phyloP scores from a whole-genome alignment of 441 rosid genomes.

The Metrosideros polymorpha region DNA sequence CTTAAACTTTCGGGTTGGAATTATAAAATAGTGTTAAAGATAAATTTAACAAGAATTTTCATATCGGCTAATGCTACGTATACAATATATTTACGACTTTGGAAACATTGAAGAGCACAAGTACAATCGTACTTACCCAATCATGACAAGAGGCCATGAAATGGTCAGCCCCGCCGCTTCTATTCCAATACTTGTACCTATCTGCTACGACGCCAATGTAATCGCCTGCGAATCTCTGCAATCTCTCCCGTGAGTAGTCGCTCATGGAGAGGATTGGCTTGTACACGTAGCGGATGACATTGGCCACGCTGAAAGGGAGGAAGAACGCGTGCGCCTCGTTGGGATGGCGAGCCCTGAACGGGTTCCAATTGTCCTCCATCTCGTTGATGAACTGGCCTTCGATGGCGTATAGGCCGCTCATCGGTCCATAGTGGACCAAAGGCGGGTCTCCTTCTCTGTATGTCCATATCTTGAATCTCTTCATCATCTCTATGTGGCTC shows the following conservation, averaged over 20 bases:
- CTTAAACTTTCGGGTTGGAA: too few species aligned
- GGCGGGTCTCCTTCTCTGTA: slow-evolving; percentile 55
- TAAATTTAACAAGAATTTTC: too few species aligned
- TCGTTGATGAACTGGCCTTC: slow-evolving; percentile 48
- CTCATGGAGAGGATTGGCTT: slow-evolving; percentile 10
- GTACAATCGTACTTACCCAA: slow-evolving; percentile 22
- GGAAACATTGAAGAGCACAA: not conserved
- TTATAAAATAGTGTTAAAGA: too few species aligned
- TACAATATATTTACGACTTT: not conserved
- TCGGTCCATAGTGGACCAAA: slow-evolving; percentile 41
- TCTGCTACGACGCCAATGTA: slow-evolving; percentile 26
- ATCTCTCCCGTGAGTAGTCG: slow-evolving; percentile 19
- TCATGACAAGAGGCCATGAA: slow-evolving; percentile 46
- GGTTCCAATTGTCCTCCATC: slow-evolving; percentile 16
- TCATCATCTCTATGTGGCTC: slow-evolving; percentile 54
- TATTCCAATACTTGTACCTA: slow-evolving; percentile 29
- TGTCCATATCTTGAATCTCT: slow-evolving; percentile 49
- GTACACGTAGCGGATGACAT: slow-evolving; percentile 26
- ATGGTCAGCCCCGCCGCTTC: slow-evolving; percentile 38
- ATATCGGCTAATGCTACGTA: not conserved
- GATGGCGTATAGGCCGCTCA: slow-evolving; percentile 29
- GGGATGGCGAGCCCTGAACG: slow-evolving; percentile 21
- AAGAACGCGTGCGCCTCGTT: slow-evolving; percentile 39
- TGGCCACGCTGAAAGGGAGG: slow-evolving; percentile 34
- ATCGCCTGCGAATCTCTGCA: slow-evolving; percentile 28